These are phyloP conservation scores for Neofusicoccum ribis DNA, from an alignment of 2,329 filamentous ascomycete genomes.

Conservation along the genomic window DNA sequence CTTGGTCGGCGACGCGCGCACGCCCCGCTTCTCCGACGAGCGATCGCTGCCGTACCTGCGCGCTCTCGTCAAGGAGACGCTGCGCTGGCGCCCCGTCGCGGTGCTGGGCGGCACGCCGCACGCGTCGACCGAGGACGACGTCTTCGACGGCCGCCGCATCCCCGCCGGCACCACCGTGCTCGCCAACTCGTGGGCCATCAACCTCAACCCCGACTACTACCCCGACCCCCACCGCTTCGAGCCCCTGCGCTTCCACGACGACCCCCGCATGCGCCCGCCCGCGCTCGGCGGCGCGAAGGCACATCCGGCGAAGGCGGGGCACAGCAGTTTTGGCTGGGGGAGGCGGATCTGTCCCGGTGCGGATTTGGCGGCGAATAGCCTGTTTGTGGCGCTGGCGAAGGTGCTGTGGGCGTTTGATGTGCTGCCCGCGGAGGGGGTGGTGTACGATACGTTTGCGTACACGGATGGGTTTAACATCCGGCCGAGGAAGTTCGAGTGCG, in stretches of 20 bases:
- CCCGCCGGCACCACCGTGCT: constrained; percentile 50
- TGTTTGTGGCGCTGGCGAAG: constrained; percentile 36
- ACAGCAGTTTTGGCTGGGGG: constrained; percentile 39
- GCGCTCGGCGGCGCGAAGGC: not conserved
- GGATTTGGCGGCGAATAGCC: constrained; percentile 32
- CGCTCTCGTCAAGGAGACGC: constrained; percentile 39
- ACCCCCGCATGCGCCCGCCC: not conserved
- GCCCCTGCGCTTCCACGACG: constrained; percentile 38
- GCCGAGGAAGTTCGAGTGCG: constrained; percentile 37
- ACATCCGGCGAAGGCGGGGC: constrained; percentile 34
- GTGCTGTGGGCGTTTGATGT: constrained; percentile 40
- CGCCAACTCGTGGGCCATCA: constrained; percentile 48
- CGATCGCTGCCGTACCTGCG: constrained; percentile 39
- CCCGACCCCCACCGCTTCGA: constrained; percentile 42
- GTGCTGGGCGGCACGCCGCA: constrained; percentile 51
- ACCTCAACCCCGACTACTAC: constrained; percentile 44
- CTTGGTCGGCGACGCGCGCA: constrained; percentile 32
- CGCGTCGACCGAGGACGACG: constrained; percentile 50
- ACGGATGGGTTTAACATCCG: constrained; percentile 45
- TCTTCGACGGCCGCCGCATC: constrained; percentile 51
- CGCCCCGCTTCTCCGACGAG: constrained; percentile 41
- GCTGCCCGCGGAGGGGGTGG: constrained; percentile 27
- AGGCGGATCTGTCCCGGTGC: constrained; percentile 35
- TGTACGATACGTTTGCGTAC: constrained; percentile 42
- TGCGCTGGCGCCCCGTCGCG: constrained; percentile 41